These are phyloP conservation scores for Laburnicola sp. DNA, from an alignment of 2,329 filamentous ascomycete species.

Conservation along the genomic window DNA sequence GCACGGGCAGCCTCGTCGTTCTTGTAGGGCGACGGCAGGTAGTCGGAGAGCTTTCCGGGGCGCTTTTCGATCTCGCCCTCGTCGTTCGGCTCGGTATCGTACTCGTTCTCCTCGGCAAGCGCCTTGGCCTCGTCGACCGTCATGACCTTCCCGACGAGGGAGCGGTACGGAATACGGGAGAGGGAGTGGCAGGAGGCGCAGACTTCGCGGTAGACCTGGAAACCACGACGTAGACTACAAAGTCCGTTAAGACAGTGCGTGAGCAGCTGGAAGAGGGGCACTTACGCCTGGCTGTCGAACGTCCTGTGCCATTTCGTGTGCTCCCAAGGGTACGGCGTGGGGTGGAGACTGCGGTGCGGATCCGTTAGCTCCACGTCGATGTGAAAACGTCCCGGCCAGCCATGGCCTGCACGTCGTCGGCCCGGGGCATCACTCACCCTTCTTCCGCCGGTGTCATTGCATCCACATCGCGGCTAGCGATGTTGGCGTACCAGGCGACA, in stretches of 20 bases:
- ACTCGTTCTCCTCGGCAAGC: slow-evolving; percentile 97
- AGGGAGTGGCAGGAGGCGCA: slow-evolving; percentile 98
- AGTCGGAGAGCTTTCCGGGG: slow-evolving; percentile 97
- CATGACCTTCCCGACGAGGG: slow-evolving; percentile 86
- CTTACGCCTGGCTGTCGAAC: slow-evolving; percentile 95
- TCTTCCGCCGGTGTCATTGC: slow-evolving; percentile 95
- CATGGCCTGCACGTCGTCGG: slow-evolving; percentile 25
- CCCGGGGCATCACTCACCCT: slow-evolving; percentile 71
- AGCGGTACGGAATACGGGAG: slow-evolving; percentile 87
- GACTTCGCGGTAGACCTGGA: slow-evolving; percentile 99
- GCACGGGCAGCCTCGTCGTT: slow-evolving; percentile 98
- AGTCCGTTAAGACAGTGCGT: slow-evolving; percentile 5
- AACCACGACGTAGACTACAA: slow-evolving; percentile 88
- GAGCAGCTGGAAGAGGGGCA: slow-evolving; percentile 24
- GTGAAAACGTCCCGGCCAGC: slow-evolving; percentile 28
- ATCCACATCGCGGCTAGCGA: slow-evolving; percentile 84
- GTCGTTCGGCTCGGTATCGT: slow-evolving; percentile 96
- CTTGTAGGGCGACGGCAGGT: slow-evolving; percentile 93
- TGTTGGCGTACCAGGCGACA: slow-evolving; percentile 95
- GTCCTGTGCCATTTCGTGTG: slow-evolving; percentile 91
- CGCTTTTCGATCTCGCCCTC: slow-evolving; percentile 98
- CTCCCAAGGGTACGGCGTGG: slow-evolving; percentile 93
- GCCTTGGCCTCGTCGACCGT: slow-evolving; percentile 98
- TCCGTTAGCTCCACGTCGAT: slow-evolving; percentile 36
- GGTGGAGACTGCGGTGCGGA: slow-evolving; percentile 70